phyloP scores from a whole-genome alignment of 2,329 filamentous ascomycete species.

The Emericellopsis cladophorae region DNA sequence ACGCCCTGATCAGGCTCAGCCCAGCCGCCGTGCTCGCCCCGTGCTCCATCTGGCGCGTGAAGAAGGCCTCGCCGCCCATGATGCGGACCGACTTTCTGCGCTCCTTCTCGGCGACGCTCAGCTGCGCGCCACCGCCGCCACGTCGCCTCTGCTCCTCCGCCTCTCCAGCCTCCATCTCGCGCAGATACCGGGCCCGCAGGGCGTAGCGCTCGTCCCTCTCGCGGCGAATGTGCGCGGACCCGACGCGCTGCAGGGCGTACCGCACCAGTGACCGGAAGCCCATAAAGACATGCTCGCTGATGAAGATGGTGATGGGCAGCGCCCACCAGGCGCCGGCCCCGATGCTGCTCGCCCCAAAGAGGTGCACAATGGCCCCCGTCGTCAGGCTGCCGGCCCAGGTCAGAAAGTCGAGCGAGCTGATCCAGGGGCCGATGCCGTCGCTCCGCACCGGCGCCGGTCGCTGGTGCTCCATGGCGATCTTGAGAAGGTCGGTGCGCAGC shows the following conservation, averaged over 20 bases:
- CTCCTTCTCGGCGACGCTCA: conserved; percentile 21
- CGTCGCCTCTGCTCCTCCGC: no score
- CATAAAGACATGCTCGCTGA: conserved; percentile 62
- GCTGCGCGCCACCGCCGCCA: conserved; percentile 12
- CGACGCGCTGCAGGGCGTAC: conserved; percentile 21
- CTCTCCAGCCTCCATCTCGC: conserved; percentile 26
- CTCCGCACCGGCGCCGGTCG: conserved; percentile 56
- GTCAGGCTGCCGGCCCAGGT: conserved; percentile 63
- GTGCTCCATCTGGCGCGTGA: conserved; percentile 27
- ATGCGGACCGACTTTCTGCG: conserved; percentile 22
- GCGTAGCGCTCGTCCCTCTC: conserved; percentile 26
- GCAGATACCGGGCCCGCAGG: conserved; percentile 19
- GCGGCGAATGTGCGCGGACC: conserved; percentile 25
- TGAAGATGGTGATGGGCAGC: conserved; percentile 56
- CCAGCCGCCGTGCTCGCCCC: conserved; percentile 14
- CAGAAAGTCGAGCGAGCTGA: conserved; percentile 54
- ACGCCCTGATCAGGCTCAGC: conserved; percentile 1
- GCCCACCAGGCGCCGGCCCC: conserved; percentile 48
- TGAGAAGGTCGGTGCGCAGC: conserved; percentile 63
- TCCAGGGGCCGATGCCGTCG: conserved; percentile 64
- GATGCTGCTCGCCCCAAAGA: conserved; percentile 49
- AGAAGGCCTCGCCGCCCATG: conserved; percentile 20
- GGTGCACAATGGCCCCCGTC: conserved; percentile 59
- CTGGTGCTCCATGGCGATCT: conserved; percentile 62
- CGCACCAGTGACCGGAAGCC: conserved; percentile 34